phyloP scores from a whole-genome alignment of 352 stramenopile species.

The Aphanomyces euteiches region DNA sequence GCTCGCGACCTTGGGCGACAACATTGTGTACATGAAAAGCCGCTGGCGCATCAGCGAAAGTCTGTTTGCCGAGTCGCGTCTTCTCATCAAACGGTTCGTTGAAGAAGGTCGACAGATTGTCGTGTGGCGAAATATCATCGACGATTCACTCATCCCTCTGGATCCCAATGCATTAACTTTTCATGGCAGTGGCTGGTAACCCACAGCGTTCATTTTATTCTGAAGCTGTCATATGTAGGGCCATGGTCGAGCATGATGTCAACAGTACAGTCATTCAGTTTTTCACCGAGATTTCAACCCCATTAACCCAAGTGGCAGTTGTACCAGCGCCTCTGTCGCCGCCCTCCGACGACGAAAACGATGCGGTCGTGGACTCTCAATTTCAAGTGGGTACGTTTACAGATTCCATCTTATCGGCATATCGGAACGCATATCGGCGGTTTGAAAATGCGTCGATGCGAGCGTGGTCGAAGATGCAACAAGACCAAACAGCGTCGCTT shows the following conservation, averaged over 20 bases:
- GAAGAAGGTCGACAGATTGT: slow-evolving; percentile 23
- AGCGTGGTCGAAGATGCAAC: slow-evolving; percentile 14
- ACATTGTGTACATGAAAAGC: slow-evolving; percentile 28
- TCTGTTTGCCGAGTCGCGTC: slow-evolving; percentile 11
- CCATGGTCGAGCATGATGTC: slow-evolving; percentile 23
- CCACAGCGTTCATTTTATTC: not conserved
- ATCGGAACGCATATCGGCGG: slow-evolving; percentile 26
- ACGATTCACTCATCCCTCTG: slow-evolving; percentile 17
- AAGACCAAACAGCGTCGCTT: slow-evolving; percentile 1
- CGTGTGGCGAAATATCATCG: slow-evolving; percentile 29
- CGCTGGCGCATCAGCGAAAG: slow-evolving; percentile 19
- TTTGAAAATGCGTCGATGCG: slow-evolving; percentile 28
- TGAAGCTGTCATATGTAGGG: slow-evolving; percentile 6
- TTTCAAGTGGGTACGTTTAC: slow-evolving; percentile 27
- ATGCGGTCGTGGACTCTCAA: not conserved
- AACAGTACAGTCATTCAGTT: slow-evolving; percentile 14
- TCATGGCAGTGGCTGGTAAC: slow-evolving; percentile 21
- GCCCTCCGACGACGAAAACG: not conserved
- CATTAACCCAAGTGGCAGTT: slow-evolving; percentile 15
- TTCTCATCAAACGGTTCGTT: slow-evolving; percentile 26
- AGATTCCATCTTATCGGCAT: slow-evolving; percentile 26
- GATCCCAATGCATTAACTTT: slow-evolving; percentile 23
- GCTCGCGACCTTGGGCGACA: slow-evolving; percentile 9
- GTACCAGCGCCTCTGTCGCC: not conserved
- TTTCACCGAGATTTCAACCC: slow-evolving; percentile 29